Conservation (phyloP, 2,329 filamentous ascomycete species). For the Trichoderma sp. region DNA sequence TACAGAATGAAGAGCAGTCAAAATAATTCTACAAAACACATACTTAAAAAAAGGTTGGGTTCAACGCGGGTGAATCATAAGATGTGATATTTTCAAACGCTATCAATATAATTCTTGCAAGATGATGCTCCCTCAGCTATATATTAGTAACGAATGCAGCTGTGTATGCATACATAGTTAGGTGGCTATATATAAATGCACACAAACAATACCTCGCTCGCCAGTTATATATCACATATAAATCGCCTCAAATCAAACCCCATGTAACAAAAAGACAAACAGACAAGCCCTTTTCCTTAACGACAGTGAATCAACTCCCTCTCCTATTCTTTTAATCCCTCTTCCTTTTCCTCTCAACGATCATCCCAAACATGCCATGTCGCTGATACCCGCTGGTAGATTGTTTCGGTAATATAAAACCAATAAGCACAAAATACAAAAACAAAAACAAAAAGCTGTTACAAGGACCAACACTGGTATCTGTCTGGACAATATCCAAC, state of each 20-base stretch:
- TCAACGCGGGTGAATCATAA: not conserved
- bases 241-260: not conserved
- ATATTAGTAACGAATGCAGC: slow-evolving; percentile 5
- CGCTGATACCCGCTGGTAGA: not conserved
- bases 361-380: slow-evolving; percentile 7
- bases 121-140: not conserved
- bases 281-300: not conserved
- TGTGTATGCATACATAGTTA: not conserved
- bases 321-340: not conserved
- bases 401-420: not conserved
- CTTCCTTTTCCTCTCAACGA: not conserved
- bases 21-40: not conserved
- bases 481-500: slow-evolving; percentile 3
- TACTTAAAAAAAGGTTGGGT: not conserved
- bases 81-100: not conserved
- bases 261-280: not conserved
- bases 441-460: not conserved
- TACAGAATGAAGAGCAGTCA: not conserved
- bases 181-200: not conserved
- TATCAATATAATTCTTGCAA: slow-evolving; percentile 1
- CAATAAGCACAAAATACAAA: not conserved
- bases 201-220: not conserved
- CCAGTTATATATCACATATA: not conserved
- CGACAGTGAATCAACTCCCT: not conserved
- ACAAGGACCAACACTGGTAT: not conserved